Evolutionary conservation across 306 rosid species (phyloP).

Genomic region (Glycyrrhiza uralensis): DNA sequence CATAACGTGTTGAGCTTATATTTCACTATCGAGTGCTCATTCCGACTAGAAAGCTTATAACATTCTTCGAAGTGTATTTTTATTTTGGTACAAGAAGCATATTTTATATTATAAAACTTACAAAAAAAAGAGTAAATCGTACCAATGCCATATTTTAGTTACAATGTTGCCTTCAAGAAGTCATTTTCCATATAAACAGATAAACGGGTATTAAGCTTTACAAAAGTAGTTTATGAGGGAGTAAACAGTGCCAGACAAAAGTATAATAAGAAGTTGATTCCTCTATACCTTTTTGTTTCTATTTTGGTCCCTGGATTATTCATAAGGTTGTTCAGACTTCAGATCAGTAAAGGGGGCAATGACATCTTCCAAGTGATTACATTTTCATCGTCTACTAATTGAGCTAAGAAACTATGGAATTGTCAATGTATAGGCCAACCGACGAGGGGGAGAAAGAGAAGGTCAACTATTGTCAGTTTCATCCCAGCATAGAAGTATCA

Average conservation of each 20-base stretch:
- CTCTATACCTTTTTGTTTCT: neutral
- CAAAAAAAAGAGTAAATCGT: neutral
- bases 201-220: neutral
- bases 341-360: neutral
- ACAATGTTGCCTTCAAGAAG: neutral
- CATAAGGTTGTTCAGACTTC: neutral
- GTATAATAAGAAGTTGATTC: neutral
- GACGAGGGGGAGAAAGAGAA: neutral
- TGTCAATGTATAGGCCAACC: neutral
- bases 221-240: neutral
- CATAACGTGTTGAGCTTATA: neutral
- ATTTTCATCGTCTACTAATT: neutral
- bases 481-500: neutral
- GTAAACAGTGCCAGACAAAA: neutral
- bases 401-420: constrained; percentile 1
- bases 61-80: neutral
- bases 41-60: neutral
- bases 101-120: neutral
- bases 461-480: neutral
- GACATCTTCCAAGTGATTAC: constrained; percentile 1
- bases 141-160: neutral
- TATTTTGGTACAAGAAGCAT: neutral
- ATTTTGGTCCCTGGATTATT: neutral
- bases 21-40: neutral
- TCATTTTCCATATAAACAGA: neutral